phyloP scores from a whole-genome alignment of 139 green algal species.

The Volvox africanus region DNA sequence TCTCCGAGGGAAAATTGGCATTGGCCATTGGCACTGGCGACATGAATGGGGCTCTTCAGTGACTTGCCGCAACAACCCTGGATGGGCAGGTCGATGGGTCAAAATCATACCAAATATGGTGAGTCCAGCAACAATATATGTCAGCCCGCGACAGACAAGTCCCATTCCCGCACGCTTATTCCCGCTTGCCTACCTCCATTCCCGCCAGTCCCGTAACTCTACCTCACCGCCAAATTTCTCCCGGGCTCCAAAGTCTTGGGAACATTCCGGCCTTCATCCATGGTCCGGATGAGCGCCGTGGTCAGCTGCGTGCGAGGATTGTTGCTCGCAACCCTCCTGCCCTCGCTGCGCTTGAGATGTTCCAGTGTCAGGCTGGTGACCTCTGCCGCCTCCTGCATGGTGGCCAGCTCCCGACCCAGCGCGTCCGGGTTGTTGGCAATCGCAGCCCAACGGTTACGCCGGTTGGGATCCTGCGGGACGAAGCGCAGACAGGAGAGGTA shows the following conservation, averaged over 20 bases:
- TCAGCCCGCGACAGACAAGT: too few relatives aligned
- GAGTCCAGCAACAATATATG: too few relatives aligned
- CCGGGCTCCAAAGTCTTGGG: neutral
- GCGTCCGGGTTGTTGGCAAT: neutral
- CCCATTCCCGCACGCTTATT: too few relatives aligned
- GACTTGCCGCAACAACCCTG: too few relatives aligned
- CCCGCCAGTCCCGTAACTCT: neutral
- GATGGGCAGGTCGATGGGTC: too few relatives aligned
- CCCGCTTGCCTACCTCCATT: too few relatives aligned
- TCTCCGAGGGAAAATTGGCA: too few relatives aligned
- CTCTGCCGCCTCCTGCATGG: constrained; percentile 46
- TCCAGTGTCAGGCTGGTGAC: constrained; percentile 33
- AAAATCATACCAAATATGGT: too few relatives aligned
- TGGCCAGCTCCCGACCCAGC: constrained; percentile 29
- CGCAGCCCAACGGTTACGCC: constrained; percentile 17
- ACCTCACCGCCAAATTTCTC: neutral
- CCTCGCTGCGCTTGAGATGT: neutral
- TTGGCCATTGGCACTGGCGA: too few relatives aligned
- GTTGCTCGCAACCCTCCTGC: neutral
- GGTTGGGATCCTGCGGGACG: neutral
- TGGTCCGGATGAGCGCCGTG: constrained; percentile 2
- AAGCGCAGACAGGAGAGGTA: neutral
- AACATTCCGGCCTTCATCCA: neutral
- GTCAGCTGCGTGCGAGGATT: constrained; percentile 27
- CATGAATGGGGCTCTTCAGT: too few relatives aligned